These are phyloP conservation scores for Ajuga reptans DNA, from an alignment of 305 asterid species.

Conservation along the genomic window DNA sequence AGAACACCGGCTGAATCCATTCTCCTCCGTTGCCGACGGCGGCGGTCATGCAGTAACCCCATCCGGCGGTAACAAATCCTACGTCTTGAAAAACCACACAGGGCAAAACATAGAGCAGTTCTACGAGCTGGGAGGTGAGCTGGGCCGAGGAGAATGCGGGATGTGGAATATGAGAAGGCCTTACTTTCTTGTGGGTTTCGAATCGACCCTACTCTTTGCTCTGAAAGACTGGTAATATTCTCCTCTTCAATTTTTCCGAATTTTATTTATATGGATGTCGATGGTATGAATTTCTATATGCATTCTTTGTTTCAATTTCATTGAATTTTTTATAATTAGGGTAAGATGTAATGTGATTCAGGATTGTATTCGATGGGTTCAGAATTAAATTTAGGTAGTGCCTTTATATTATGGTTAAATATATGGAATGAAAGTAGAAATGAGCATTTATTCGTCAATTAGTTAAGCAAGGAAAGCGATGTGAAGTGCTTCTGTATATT, in stretches of 20 bases:
- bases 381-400: background rate
- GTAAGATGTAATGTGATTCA: slow-evolving; percentile 24
- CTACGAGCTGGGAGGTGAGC: too few relatives aligned
- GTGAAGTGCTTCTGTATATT: background rate
- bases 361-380: background rate
- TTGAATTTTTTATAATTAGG: background rate
- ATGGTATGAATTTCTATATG: background rate
- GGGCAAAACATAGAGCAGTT: too few relatives aligned
- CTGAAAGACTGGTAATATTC: slow-evolving; percentile 54
- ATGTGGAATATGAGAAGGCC: slow-evolving; percentile 55
- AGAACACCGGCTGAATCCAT: too few relatives aligned
- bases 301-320: background rate
- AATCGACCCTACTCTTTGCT: slow-evolving; percentile 55
- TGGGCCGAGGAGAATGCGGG: too few relatives aligned
- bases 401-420: background rate
- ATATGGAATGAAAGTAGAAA: background rate
- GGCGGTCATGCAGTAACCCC: too few relatives aligned
- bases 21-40: too few relatives aligned
- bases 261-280: background rate
- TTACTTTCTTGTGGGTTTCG: slow-evolving; percentile 67
- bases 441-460: too few relatives aligned
- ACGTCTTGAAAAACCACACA: too few relatives aligned
- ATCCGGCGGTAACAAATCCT: too few relatives aligned
- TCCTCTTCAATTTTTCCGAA: background rate
- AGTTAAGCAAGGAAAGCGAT: too few relatives aligned